Evolutionary conservation across 805 yeast genomes (phyloP).

Genomic region (Kluyveromyces wickerhamii): DNA sequence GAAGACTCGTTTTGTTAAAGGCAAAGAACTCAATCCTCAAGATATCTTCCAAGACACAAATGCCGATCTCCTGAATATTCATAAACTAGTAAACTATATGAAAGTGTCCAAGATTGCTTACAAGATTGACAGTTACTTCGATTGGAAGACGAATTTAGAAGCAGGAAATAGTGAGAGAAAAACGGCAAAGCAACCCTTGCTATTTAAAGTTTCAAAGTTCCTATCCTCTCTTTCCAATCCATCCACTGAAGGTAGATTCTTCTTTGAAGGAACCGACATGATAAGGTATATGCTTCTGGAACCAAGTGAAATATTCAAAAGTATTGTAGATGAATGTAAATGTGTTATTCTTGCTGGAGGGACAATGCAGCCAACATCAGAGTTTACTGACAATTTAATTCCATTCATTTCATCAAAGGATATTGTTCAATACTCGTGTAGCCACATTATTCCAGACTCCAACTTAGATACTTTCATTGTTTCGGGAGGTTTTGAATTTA

Average conservation of each 20-base stretch:
- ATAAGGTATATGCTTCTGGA: conserved; percentile 70
- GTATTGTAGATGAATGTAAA: conserved; percentile 53
- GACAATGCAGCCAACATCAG: conserved; percentile 85
- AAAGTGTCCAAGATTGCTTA: conserved; percentile 67
- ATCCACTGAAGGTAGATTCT: conserved; percentile 69
- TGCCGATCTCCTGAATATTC: conserved; percentile 64
- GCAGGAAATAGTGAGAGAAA: conserved; percentile 3
- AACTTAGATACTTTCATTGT: conserved; percentile 59
- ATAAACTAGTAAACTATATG: conserved; percentile 57
- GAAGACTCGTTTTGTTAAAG: conserved; percentile 32
- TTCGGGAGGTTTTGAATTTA: conserved; percentile 47
- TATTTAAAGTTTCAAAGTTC: conserved; percentile 61
- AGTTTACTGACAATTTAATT: conserved; percentile 56
- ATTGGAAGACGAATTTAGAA: conserved; percentile 7
- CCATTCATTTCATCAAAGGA: conserved; percentile 42
- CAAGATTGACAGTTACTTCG: conserved; percentile 66
- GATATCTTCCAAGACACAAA: conserved; percentile 52
- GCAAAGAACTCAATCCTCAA: conserved; percentile 42
- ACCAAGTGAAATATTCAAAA: conserved; percentile 63
- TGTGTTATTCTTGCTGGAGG: conserved; percentile 88
- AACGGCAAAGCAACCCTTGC: conserved; percentile 37
- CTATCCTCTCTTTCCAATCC: conserved; percentile 63
- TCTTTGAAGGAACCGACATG: conserved; percentile 38
- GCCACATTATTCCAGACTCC: conserved; percentile 70
- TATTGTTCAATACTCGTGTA: conserved; percentile 59